phyloP scores from a whole-genome alignment of 176 grass and related monocot species.

The Calamus simplicifolius region DNA sequence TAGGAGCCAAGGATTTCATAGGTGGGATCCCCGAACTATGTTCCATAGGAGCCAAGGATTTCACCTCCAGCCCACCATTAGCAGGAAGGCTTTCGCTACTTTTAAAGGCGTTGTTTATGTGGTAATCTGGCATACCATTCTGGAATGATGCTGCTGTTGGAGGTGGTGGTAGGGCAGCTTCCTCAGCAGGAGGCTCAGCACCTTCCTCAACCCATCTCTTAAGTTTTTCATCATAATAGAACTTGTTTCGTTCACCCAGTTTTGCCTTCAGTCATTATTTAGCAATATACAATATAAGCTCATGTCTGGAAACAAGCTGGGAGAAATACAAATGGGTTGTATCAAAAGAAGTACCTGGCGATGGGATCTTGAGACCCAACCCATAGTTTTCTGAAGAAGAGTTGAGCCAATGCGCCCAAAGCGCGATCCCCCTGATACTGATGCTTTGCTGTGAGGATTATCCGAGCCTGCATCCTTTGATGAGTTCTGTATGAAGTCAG shows the following conservation, averaged over 20 bases:
- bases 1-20: conserved; percentile 29
- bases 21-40: conserved; percentile 61
- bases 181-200: conserved; percentile 54
- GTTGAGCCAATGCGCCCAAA: conserved; percentile 77
- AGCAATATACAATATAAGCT: too few species aligned
- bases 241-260: conserved; percentile 85
- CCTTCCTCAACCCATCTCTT: conserved; percentile 99
- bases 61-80: conserved; percentile 31
- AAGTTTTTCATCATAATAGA: conserved; percentile 90
- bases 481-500: conserved; percentile 14
- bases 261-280: conserved; percentile 48
- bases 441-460: conserved; percentile 36
- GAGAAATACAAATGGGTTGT: neutral
- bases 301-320: too few species aligned
- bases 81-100: conserved; percentile 23
- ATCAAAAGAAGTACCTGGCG: conserved; percentile 51
- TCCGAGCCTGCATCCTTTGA: conserved; percentile 42
- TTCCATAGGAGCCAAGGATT: conserved; percentile 32
- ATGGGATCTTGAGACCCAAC: conserved; percentile 61
- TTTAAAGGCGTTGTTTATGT: conserved; percentile 36
- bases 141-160: conserved; percentile 57
- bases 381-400: conserved; percentile 73
- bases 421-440: conserved; percentile 46
- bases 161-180: conserved; percentile 67
- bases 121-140: conserved; percentile 59